Conservation (phyloP, 2,329 filamentous ascomycete species). For the Elsinoe arachidis region DNA sequence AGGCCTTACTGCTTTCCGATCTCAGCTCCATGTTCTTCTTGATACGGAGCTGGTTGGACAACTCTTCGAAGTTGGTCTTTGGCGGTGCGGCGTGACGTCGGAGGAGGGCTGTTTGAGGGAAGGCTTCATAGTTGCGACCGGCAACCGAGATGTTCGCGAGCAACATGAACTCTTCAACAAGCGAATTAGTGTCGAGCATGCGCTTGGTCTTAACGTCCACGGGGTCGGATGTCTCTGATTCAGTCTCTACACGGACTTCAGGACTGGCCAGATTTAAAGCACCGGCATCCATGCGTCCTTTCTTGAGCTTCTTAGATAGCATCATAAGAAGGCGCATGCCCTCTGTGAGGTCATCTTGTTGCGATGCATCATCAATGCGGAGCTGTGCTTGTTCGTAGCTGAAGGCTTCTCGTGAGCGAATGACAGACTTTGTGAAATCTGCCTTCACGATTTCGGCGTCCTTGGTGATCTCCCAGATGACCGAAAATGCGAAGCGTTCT, state of each 20-base stretch:
- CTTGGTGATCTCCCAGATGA: slow-evolving; percentile 69
- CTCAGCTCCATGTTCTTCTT: slow-evolving; percentile 74
- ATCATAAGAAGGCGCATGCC: slow-evolving; percentile 80
- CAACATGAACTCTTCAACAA: slow-evolving; percentile 99
- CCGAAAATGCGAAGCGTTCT: slow-evolving; percentile 56
- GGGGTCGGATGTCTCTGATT: slow-evolving; percentile 91
- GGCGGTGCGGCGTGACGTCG: slow-evolving; percentile 87
- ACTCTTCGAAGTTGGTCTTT: slow-evolving; percentile 92
- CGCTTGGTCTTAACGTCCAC: slow-evolving; percentile 95
- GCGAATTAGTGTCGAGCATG: slow-evolving; percentile 87
- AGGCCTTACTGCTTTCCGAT: slow-evolving; percentile 80
- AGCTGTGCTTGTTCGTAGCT: slow-evolving; percentile 95
- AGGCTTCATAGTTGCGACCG: slow-evolving; percentile 77
- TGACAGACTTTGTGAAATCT: slow-evolving; percentile 96
- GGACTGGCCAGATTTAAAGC: slow-evolving; percentile 94
- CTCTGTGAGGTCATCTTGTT: slow-evolving; percentile 79
- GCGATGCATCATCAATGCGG: slow-evolving; percentile 79
- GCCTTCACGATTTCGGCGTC: slow-evolving; percentile 76
- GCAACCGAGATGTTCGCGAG: slow-evolving; percentile 95
- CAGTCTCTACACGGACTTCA: slow-evolving; percentile 90
- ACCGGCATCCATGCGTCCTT: slow-evolving; percentile 93
- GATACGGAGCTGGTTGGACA: slow-evolving; percentile 80
- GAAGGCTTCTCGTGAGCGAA: slow-evolving; percentile 91
- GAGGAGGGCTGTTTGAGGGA: slow-evolving; percentile 90
- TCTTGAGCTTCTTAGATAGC: slow-evolving; percentile 85